phyloP scores from a whole-genome alignment of 306 rosid species.

The Corylus americana region DNA sequence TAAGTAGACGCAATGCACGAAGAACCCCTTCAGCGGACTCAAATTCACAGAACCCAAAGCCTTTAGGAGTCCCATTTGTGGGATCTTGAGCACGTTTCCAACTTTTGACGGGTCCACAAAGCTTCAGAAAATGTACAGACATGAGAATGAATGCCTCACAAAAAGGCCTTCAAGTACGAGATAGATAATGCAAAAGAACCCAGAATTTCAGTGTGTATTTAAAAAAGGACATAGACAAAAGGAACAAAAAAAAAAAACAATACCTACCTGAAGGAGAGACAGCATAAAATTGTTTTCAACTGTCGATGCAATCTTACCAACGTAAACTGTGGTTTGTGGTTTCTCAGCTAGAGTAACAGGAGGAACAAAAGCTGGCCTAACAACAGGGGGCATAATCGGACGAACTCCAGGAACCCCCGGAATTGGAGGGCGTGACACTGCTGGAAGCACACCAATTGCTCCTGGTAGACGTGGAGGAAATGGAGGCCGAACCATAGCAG shows the following conservation, averaged over 20 bases:
- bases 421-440: slow-evolving; percentile 72
- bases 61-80: slow-evolving; percentile 79
- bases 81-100: slow-evolving; percentile 96
- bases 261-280: slow-evolving; percentile 74
- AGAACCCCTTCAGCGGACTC: slow-evolving; percentile 98
- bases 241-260: slow-evolving; percentile 11
- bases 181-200: background rate
- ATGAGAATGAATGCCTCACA: slow-evolving; percentile 8
- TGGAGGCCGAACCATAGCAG: slow-evolving; percentile 68
- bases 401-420: slow-evolving; percentile 83
- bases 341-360: slow-evolving; percentile 77
- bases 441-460: slow-evolving; percentile 65
- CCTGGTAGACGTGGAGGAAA: slow-evolving; percentile 83
- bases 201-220: background rate
- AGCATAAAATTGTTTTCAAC: slow-evolving; percentile 92
- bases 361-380: slow-evolving; percentile 76
- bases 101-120: slow-evolving; percentile 92
- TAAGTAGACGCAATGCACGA: slow-evolving; percentile 87
- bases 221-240: slow-evolving; percentile 5
- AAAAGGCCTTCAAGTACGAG: background rate
- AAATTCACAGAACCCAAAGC: slow-evolving; percentile 94
- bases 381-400: slow-evolving; percentile 67
- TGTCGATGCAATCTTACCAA: slow-evolving; percentile 88
- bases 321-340: slow-evolving; percentile 81
- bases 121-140: slow-evolving; percentile 44